Percentiles rank a stretch among this genome's conserved stretches.
Evolutionary conservation across 352 stramenopile species (phyloP).

Genomic region (Phytophthora macrochlamydospora): DNA sequence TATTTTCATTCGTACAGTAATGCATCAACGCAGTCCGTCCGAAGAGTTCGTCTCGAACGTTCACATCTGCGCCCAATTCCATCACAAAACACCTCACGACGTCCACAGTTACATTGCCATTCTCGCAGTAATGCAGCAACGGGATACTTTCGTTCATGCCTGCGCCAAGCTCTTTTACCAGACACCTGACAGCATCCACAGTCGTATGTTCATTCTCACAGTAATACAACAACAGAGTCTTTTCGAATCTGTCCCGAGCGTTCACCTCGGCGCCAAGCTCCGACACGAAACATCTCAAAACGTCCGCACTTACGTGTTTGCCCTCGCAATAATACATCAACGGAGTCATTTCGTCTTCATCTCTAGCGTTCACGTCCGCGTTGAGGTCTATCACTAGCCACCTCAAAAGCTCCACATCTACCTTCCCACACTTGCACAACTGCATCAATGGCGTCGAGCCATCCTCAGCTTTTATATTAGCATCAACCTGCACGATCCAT

Average conservation of each 20-base stretch:
- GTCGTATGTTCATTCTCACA: not conserved
- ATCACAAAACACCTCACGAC: too few relatives aligned
- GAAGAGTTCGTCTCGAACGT: not conserved
- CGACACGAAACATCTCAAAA: not conserved
- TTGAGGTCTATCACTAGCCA: not conserved
- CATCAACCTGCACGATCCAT: not conserved
- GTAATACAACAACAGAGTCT: not conserved
- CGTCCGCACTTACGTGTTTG: not conserved
- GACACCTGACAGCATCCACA: not conserved
- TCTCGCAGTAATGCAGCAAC: too few relatives aligned
- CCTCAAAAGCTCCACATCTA: not conserved
- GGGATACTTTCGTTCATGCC: not conserved
- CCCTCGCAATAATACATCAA: not conserved
- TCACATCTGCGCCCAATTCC: too few relatives aligned
- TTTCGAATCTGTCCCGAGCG: not conserved
- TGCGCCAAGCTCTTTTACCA: not conserved
- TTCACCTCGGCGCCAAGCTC: not conserved
- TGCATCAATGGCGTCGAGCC: not conserved
- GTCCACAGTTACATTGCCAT: too few relatives aligned
- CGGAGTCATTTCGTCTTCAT: not conserved
- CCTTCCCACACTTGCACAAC: not conserved
- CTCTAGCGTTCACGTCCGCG: not conserved
- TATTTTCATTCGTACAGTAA: not conserved
- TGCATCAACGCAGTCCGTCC: not conserved
- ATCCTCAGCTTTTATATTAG: not conserved